Base-by-base conservation (phyloP, 371 early-diverging fungal species). In the Gilbertella persicaria region DNA sequence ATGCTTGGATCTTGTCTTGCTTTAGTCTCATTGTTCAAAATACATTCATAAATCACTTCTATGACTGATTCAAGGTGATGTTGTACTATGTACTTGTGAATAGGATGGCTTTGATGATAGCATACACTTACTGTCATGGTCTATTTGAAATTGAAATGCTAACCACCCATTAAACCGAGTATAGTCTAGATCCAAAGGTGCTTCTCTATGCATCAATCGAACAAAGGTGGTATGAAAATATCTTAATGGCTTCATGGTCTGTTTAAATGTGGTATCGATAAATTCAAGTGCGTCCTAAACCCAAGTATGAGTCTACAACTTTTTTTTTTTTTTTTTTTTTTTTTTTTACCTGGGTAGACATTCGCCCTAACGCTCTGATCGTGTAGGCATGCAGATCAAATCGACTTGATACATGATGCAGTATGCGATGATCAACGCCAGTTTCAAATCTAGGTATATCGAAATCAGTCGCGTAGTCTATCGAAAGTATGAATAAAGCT, bases 401-500 rank as follows among this genome's bases (percentile, higher is more conserved):
- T 5, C 21, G 42, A 5, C 28, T 16, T 9, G 21, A 28, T 1
- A 51, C 29, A 16, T 33, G 35, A 30, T 51, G n/a, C 8, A 51
- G 24, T 41, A 42, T 9, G 5, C 21, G 33, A 24, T 41, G 24
- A 42, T 51, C 42, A 1, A 55, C 1, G 1, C 64, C 67, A 16
- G 50, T 45, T 17, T 53, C 28, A 47, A 58, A 70, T 9, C 61
- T 58, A 16, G 64, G 64, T 19, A 55, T 40, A 25, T 58, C 37
- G 20, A 70, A 70, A 36, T 64, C 55, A 0, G 36, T 37, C 4
- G 30, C 23, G 25, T 45, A 41, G 17, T 53, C 69, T 69, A 35
- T 14, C 21, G 14, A 41, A 19, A 49, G 20, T 13, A 39, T 21
- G 5, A 7, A 23, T 19, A 24, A 20, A 7, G 1, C 16, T 1